phyloP scores from a whole-genome alignment of 331 rosid species.

The Arachis monticola region DNA sequence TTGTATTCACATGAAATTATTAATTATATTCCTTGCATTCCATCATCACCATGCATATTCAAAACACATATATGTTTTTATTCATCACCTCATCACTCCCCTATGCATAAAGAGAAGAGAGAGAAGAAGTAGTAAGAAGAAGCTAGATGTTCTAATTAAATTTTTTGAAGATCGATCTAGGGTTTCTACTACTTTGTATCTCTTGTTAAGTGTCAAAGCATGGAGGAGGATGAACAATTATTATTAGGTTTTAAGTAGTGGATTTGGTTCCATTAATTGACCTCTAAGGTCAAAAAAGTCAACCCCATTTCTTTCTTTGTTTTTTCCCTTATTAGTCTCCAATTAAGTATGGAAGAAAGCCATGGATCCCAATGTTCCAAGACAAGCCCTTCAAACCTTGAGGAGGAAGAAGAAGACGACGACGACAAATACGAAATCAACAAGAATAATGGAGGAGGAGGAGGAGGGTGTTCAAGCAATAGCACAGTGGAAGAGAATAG shows the following conservation, averaged over 20 bases:
- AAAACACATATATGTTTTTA: constrained; percentile 26
- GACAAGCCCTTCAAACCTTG: constrained; percentile 42
- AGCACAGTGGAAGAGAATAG: constrained; percentile 66
- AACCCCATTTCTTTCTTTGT: neutral
- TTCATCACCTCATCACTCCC: neutral
- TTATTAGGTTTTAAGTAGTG: constrained; percentile 20
- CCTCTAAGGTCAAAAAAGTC: neutral
- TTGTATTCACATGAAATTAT: constrained; percentile 36
- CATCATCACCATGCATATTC: constrained; percentile 40
- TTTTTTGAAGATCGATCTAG: constrained; percentile 44
- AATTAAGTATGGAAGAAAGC: constrained; percentile 40
- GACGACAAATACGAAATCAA: constrained; percentile 45
- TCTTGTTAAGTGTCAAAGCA: neutral
- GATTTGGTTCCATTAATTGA: neutral
- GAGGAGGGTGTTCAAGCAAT: constrained; percentile 74
- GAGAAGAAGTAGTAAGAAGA: constrained; percentile 10
- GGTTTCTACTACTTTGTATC: constrained; percentile 40
- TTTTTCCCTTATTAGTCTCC: too few relatives aligned
- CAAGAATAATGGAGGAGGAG: constrained; percentile 36
- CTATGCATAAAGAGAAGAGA: neutral
- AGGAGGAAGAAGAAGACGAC: constrained; percentile 38
- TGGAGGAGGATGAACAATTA: constrained; percentile 34
- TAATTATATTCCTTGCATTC: constrained; percentile 38
- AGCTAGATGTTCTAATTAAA: neutral
- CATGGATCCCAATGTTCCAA: constrained; percentile 50